Base-by-base conservation (phyloP, 2,329 filamentous ascomycete genomes). In the Macrophomina pseudophaseolina region DNA sequence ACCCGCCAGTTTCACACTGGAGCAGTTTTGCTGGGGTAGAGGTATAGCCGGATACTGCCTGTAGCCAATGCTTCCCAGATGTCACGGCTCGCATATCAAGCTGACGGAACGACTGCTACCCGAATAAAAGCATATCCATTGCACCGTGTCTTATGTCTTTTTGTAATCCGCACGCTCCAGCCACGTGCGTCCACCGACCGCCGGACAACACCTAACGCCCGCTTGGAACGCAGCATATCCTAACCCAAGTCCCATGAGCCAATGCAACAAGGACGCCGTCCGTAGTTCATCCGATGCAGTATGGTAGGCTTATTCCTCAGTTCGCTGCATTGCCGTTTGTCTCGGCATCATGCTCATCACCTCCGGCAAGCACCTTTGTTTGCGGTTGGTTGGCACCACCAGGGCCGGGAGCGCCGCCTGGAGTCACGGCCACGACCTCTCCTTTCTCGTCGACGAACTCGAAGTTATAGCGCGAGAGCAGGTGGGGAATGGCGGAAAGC, bases 371-470 rank as follows among this genome's bases (percentile, higher is more conserved):
- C 2, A 79, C 74, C 69, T 78, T 79, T 1, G 74, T 75, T 68
- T 76, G 73, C 16, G 70, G 69, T 40, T 68, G 12, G 30, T 58
- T 49, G 72, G 73, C 8, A 11, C 49, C 54, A 32, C 33, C 49
- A n/a, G 46, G 28, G 6, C 75, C 74, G n/a, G 71, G 84, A 1
- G 85, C 86, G 2, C 87, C 84, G 5, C 93, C 93, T 0, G 94
- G 94, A 3, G 94, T 97, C 33, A 89, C 85, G 2, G 93, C 92
- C 28, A 94, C 91, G 6, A 97, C 90, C 66, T 96, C 90, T 67
- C 93, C 94, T 58, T 92, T 86, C 80, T 99, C 95, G 77, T 99
- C 93, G 52, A 98, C 91, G 73, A 97, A 98, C 76, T 99, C 94
- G 76, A 98, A 98, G 80, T 97, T 96, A 82, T 98, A 99, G 65